These are phyloP conservation scores for Debaryomyces maramus DNA, from an alignment of 805 yeast species.

Conservation along the genomic window DNA sequence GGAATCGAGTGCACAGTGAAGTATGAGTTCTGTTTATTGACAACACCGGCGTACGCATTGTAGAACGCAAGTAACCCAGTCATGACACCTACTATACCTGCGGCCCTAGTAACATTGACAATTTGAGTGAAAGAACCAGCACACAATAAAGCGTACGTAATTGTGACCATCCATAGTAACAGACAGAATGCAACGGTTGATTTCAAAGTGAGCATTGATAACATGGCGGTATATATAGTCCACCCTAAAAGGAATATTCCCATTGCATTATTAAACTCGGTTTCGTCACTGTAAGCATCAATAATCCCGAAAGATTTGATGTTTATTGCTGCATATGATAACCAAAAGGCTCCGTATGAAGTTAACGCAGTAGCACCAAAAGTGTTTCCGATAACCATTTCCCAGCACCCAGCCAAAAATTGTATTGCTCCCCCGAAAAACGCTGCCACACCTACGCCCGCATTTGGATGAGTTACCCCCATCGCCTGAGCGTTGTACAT, in stretches of 20 bases:
- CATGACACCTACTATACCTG: slow-evolving; percentile 41
- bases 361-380: slow-evolving; percentile 67
- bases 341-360: slow-evolving; percentile 49
- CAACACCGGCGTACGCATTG: slow-evolving; percentile 42
- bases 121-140: slow-evolving; percentile 32
- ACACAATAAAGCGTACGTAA: slow-evolving; percentile 37
- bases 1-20: slow-evolving; percentile 29
- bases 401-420: slow-evolving; percentile 68
- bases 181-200: slow-evolving; percentile 37
- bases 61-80: slow-evolving; percentile 42
- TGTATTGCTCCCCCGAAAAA: slow-evolving; percentile 68
- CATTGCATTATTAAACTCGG: slow-evolving; percentile 30
- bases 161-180: slow-evolving; percentile 29
- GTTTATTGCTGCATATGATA: slow-evolving; percentile 31
- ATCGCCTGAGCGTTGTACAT: slow-evolving; percentile 57
- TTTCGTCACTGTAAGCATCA: slow-evolving; percentile 28
- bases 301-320: slow-evolving; percentile 33
- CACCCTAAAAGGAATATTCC: slow-evolving; percentile 40
- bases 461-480: slow-evolving; percentile 51
- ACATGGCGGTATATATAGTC: slow-evolving; percentile 40
- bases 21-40: slow-evolving; percentile 35
- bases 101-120: slow-evolving; percentile 32
- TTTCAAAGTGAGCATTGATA: slow-evolving; percentile 34
- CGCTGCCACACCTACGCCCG: slow-evolving; percentile 58
- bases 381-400: slow-evolving; percentile 60